phyloP scores from a whole-genome alignment of 371 early-diverging fungal species.

The Mortierella sp. region DNA sequence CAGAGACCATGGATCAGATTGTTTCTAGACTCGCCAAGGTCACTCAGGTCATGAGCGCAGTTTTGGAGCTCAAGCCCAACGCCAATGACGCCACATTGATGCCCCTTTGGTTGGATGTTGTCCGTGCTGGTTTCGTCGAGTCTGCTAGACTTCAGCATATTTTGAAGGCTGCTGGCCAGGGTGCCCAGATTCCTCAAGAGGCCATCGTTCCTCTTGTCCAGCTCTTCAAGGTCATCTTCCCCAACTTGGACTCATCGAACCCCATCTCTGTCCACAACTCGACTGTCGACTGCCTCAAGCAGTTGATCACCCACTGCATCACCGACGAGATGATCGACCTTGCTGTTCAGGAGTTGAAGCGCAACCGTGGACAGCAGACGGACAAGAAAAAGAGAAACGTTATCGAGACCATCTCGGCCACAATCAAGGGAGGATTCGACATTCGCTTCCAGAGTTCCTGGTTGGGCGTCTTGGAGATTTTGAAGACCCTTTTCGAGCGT shows the following conservation, averaged over 20 bases:
- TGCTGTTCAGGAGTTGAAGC: slow-evolving; percentile 56
- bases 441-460: slow-evolving; percentile 87
- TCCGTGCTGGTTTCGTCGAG: slow-evolving; percentile 80
- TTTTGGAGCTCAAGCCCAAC: slow-evolving; percentile 87
- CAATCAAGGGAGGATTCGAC: slow-evolving; percentile 73
- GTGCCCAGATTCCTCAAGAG: slow-evolving; percentile 40
- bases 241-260: slow-evolving; percentile 79
- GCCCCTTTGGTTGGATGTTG: slow-evolving; percentile 89
- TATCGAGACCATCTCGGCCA: slow-evolving; percentile 65
- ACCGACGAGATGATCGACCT: slow-evolving; percentile 74
- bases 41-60: slow-evolving; percentile 64
- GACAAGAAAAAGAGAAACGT: slow-evolving; percentile 35
- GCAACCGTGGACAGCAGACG: slow-evolving; percentile 44
- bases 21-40: slow-evolving; percentile 50
- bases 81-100: slow-evolving; percentile 84
- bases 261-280: slow-evolving; percentile 68
- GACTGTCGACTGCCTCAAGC: slow-evolving; percentile 74
- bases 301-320: slow-evolving; percentile 79
- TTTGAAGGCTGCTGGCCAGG: slow-evolving; percentile 31
- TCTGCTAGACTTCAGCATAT: slow-evolving; percentile 72
- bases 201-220: slow-evolving; percentile 49
- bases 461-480: slow-evolving; percentile 82
- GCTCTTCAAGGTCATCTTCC: slow-evolving; percentile 81
- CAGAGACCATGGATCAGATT: slow-evolving; percentile 39
- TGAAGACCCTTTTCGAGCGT: slow-evolving; percentile 82